These are phyloP conservation scores for Westerdykella aurantiaca DNA, from an alignment of 2,329 filamentous ascomycete species.

Conservation along the genomic window DNA sequence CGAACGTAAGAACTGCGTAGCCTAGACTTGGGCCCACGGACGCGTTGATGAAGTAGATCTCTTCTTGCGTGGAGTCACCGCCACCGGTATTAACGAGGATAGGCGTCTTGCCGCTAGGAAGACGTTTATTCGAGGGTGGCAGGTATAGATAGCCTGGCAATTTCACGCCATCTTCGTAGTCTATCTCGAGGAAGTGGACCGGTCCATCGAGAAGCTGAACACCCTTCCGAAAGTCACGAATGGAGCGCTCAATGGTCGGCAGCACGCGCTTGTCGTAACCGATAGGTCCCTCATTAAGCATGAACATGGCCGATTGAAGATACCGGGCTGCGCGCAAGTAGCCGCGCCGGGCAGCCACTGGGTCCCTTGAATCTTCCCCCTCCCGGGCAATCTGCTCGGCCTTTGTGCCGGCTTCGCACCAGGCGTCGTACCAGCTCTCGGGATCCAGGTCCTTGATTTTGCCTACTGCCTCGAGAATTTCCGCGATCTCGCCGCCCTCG, in stretches of 20 bases:
- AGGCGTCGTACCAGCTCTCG: constrained; percentile 39
- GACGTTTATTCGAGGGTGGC: neutral
- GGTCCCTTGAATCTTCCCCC: neutral
- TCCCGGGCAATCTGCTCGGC: constrained; percentile 16
- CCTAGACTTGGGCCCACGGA: constrained; percentile 28
- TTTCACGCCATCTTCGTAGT: neutral
- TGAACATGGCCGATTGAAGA: no score
- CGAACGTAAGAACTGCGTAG: constrained; percentile 43
- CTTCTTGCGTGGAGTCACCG: constrained; percentile 8
- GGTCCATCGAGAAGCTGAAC: neutral
- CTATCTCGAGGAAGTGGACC: neutral
- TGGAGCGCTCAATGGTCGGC: no score
- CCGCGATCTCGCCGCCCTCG: constrained; percentile 2
- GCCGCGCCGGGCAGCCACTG: constrained; percentile 16
- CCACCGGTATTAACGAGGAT: constrained; percentile 2
- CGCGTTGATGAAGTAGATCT: constrained; percentile 37
- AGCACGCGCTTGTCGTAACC: no score
- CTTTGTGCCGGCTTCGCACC: constrained; percentile 23
- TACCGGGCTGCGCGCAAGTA: no score
- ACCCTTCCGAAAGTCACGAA: neutral
- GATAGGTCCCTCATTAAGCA: no score
- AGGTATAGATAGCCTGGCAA: constrained; percentile 3
- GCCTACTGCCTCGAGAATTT: constrained; percentile 9
- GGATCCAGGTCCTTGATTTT: constrained; percentile 25
- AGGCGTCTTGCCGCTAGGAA: neutral